Conservation (phyloP, 345 rosid genomes). For the Acer negundo region DNA sequence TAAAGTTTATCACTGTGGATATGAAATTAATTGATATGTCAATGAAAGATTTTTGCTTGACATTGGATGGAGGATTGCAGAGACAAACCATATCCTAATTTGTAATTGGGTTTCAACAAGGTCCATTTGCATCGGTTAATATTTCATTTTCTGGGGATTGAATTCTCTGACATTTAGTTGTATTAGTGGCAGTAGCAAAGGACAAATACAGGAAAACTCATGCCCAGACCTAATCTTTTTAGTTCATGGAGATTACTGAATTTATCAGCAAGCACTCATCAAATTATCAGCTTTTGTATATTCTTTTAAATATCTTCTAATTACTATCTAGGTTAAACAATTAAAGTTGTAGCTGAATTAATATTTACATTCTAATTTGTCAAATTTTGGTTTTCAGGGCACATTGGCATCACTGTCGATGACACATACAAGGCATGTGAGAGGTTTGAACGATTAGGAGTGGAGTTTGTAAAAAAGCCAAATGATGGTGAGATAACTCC, state of each 20-base stretch:
- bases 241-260: not conserved
- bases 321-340: not conserved
- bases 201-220: not conserved
- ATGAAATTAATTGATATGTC: not conserved
- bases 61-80: not conserved
- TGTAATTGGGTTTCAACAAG: not conserved
- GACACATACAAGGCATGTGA: constrained; percentile 92
- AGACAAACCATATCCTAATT: not conserved
- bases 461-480: constrained; percentile 87
- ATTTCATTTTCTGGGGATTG: not conserved
- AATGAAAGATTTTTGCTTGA: not conserved
- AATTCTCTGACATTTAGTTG: not conserved
- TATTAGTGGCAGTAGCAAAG: not conserved
- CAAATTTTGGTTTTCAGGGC: constrained; percentile 50
- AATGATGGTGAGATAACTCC: constrained; percentile 54
- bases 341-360: not conserved
- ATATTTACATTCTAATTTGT: not conserved
- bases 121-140: not conserved
- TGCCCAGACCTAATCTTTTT: not conserved
- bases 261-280: not conserved
- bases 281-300: not conserved
- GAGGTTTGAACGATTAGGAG: constrained; percentile 86
- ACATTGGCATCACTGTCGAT: constrained; percentile 93
- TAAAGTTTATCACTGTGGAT: not conserved
- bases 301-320: not conserved